Base-by-base conservation (phyloP, 164 flowering plant species). In the Magnolia sinica region DNA sequence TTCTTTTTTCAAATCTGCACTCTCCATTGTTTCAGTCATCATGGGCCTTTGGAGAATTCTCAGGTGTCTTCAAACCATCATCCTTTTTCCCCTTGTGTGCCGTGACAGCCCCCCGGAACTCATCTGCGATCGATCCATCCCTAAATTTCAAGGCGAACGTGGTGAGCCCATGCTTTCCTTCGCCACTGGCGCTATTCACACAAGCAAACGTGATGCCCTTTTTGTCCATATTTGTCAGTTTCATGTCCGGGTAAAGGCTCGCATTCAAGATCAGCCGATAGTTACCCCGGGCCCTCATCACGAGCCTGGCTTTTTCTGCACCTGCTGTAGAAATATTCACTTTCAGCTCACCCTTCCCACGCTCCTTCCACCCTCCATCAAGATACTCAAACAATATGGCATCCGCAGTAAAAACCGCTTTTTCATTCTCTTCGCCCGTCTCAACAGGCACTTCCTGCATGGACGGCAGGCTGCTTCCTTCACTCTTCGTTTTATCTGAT, bases 391-490 rank as follows among this genome's bases (percentile, higher is more conserved):
- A 96, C 76, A 96, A 76, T 55, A 83, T 85, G 55, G 98, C 92
- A 80, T 96, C 96, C 51, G 96, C 97, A 18, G 86, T 79, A 79
- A 94, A 92, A 73, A 89, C 90, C 1, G 85, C 85, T 70, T 79
- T 84, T 82, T 96, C 99, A 74, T 96, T 89, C 84, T 96, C 99
- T 85, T 96, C 99, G 4, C 99, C 99, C 0, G 99, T 94, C 82
- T 92, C 99, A 24, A 88, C 84, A 10, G 88, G 82, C 64, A 92
- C 98, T 83, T 90, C 95, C 74, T 81, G 89, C 94, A 86, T 84
- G 22, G 93, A 71, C 52, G 88, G 87, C 51, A 81, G 61, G 69
- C 83, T 75, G 74, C 79, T 82, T 71, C 88, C 86, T 73, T 85
- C 93, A 64, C 80, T 79, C 84, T 90, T 92, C 19, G 83, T 58